Evolutionary conservation across 2,329 filamentous ascomycete genomes (phyloP).

Genomic region (Cercospora beticola): DNA sequence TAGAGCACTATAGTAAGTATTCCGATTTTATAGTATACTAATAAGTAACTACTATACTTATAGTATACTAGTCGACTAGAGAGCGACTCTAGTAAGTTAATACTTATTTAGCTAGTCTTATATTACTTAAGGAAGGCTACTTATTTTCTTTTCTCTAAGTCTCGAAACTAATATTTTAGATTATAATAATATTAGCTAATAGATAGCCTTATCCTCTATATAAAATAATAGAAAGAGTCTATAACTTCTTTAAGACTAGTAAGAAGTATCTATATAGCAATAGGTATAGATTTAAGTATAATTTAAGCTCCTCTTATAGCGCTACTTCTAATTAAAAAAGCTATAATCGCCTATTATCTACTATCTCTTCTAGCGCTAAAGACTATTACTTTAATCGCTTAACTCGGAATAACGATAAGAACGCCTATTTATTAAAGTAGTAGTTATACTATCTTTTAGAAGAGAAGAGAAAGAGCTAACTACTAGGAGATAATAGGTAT

Average conservation of each 20-base stretch:
- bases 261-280: too few species aligned
- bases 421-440: background rate
- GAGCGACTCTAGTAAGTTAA: background rate
- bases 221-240: too few species aligned
- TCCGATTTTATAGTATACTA: background rate
- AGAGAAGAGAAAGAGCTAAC: conserved; percentile 3
- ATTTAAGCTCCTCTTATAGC: too few species aligned
- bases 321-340: too few species aligned
- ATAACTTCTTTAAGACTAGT: too few species aligned
- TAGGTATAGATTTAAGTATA: too few species aligned
- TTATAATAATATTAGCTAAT: background rate
- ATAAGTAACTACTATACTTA: background rate
- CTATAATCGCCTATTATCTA: too few species aligned
- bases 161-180: background rate
- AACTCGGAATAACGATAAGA: too few species aligned
- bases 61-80: background rate
- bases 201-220: background rate
- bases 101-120: background rate
- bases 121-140: background rate
- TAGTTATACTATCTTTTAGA: background rate
- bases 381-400: too few species aligned
- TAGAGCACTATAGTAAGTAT: background rate
- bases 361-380: too few species aligned
- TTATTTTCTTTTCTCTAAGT: background rate
- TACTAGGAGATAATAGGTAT: conserved; percentile 5